Conservation (phyloP, 2,329 filamentous ascomycete species). For the Boeremia lycopersici region DNA sequence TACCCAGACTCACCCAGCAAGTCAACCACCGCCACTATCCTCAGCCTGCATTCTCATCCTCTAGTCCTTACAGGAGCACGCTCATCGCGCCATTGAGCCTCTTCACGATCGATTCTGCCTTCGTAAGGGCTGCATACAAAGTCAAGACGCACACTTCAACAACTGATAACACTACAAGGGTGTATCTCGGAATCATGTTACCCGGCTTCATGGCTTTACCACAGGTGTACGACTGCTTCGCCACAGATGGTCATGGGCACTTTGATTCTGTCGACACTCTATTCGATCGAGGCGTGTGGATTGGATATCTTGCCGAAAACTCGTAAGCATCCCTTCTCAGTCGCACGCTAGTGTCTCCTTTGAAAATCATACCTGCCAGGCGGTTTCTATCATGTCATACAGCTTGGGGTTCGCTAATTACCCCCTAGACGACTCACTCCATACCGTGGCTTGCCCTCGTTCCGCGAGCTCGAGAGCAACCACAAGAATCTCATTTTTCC, state of each 20-base stretch:
- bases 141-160: too few relatives aligned
- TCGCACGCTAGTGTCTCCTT: too few relatives aligned
- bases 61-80: background rate
- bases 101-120: background rate
- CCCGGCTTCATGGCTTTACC: background rate
- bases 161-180: background rate
- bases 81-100: background rate
- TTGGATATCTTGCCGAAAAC: conserved; percentile 27
- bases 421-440: background rate
- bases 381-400: background rate
- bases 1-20: background rate
- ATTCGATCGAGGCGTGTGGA: conserved; percentile 25
- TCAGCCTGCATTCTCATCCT: background rate
- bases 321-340: background rate
- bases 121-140: background rate
- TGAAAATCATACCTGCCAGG: background rate
- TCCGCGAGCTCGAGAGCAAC: conserved; percentile 3
- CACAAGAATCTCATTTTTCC: background rate
- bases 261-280: conserved; percentile 22
- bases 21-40: background rate
- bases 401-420: background rate
- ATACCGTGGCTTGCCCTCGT: conserved; percentile 2
- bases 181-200: background rate
- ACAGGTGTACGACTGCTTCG: conserved; percentile 18
- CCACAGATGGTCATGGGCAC: conserved; percentile 16